These are phyloP conservation scores for Thoreauomyces humboldtii DNA, from an alignment of 192 early-diverging fungal genomes.

Conservation along the genomic window DNA sequence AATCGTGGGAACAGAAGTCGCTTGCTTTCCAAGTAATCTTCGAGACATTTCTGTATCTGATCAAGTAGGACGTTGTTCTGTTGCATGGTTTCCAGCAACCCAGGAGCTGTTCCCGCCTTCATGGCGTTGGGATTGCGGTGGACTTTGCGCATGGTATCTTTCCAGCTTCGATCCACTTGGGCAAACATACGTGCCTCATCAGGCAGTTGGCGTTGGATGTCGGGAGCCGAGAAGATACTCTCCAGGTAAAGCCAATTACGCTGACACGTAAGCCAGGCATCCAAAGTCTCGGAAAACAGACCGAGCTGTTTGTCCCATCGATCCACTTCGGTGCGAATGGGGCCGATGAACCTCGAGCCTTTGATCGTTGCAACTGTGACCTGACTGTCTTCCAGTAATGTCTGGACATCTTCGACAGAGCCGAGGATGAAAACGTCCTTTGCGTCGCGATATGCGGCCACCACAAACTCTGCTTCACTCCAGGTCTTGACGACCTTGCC, in stretches of 20 bases:
- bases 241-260: slow-evolving; percentile 63
- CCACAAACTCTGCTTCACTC: slow-evolving; percentile 59
- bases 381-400: slow-evolving; percentile 56
- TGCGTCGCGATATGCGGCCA: slow-evolving; percentile 49
- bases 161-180: slow-evolving; percentile 61
- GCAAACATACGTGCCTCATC: slow-evolving; percentile 63
- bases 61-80: slow-evolving; percentile 60
- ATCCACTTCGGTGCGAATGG: slow-evolving; percentile 58
- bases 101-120: slow-evolving; percentile 57
- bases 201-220: slow-evolving; percentile 64
- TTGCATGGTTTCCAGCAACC: slow-evolving; percentile 55
- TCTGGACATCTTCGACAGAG: slow-evolving; percentile 60
- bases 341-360: slow-evolving; percentile 57
- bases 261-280: slow-evolving; percentile 58
- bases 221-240: slow-evolving; percentile 60
- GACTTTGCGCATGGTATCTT: slow-evolving; percentile 58
- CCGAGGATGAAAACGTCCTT: slow-evolving; percentile 66
- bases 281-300: slow-evolving; percentile 59
- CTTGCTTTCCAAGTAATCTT: slow-evolving; percentile 62
- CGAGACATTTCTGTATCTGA: slow-evolving; percentile 64
- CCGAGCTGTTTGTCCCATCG: slow-evolving; percentile 57
- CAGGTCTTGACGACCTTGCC: slow-evolving; percentile 53
- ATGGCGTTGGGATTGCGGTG: slow-evolving; percentile 64
- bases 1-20: slow-evolving; percentile 60
- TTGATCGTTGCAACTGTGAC: slow-evolving; percentile 63